Conservation (phyloP, 345 rosid species). For the Kandelia obovata region DNA sequence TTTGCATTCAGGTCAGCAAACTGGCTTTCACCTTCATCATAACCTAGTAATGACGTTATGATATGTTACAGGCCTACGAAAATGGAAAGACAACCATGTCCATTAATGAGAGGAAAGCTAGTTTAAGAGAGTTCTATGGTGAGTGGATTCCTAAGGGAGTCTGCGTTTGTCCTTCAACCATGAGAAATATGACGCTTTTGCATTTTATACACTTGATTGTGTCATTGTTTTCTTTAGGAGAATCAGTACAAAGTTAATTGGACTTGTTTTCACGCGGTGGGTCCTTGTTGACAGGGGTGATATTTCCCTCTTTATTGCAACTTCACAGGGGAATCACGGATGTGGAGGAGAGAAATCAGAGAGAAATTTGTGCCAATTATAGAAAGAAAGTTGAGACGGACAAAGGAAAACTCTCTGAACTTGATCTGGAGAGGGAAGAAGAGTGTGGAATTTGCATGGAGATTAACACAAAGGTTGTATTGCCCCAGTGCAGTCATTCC, state of each 20-base stretch:
- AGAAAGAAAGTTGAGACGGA: constrained; percentile 41
- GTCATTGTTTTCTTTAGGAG: background rate
- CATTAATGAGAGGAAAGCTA: constrained; percentile 81
- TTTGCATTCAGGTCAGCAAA: background rate
- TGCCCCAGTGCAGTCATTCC: constrained; percentile 79
- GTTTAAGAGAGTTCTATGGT: constrained; percentile 87
- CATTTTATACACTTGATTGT: background rate
- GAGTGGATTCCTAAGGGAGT: constrained; percentile 12
- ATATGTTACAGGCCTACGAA: constrained; percentile 55
- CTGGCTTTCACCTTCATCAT: too few relatives aligned
- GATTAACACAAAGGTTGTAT: constrained; percentile 57
- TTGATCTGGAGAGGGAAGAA: constrained; percentile 81
- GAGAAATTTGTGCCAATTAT: constrained; percentile 60
- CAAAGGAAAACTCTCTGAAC: constrained; percentile 67
- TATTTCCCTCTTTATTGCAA: constrained; percentile 82
- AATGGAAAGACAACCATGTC: constrained; percentile 94
- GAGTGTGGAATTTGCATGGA: constrained; percentile 97
- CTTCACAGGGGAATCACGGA: constrained; percentile 74
- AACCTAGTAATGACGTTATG: background rate
- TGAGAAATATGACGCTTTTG: background rate
- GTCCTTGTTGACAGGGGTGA: constrained; percentile 50
- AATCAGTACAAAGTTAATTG: background rate
- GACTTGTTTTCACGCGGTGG: background rate
- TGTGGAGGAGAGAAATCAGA: constrained; percentile 74
- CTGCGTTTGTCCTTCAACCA: background rate